Conservation (phyloP, 2,329 filamentous ascomycete species). For the Sarocladium oryzae region DNA sequence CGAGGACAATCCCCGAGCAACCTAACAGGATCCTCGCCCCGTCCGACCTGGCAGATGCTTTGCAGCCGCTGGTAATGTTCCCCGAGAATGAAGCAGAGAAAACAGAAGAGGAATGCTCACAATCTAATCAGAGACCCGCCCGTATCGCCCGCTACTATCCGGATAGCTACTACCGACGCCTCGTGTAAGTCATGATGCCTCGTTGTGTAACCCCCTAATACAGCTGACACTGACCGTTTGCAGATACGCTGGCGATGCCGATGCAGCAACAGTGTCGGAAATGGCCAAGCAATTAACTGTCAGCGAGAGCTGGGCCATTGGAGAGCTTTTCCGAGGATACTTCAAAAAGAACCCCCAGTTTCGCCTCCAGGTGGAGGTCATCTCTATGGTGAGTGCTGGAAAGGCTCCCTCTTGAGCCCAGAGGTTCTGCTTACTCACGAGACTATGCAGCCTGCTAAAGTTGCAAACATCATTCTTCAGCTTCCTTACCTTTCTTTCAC, state of each 20-base stretch:
- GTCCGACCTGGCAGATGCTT: background rate
- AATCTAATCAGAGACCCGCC: too few relatives aligned
- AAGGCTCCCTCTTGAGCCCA: background rate
- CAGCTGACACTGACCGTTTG: too few relatives aligned
- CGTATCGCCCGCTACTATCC: background rate
- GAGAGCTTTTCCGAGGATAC: background rate
- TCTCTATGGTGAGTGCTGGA: background rate
- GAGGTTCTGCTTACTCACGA: background rate
- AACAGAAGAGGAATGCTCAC: too few relatives aligned
- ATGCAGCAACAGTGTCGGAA: background rate
- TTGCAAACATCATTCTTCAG: background rate
- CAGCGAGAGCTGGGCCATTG: background rate
- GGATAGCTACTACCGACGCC: background rate
- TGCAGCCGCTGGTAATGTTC: background rate
- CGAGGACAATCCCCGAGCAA: background rate
- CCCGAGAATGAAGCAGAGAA: too few relatives aligned
- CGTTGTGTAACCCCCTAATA: too few relatives aligned
- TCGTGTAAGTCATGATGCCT: conserved; percentile 4
- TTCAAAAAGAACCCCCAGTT: background rate
- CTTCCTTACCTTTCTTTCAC: background rate
- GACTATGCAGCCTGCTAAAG: background rate
- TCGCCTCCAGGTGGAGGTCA: background rate
- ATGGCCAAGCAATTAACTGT: background rate
- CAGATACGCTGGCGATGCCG: conserved; percentile 1
- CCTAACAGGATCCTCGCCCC: background rate